phyloP scores from a whole-genome alignment of 306 rosid species.

The Glycine soja region DNA sequence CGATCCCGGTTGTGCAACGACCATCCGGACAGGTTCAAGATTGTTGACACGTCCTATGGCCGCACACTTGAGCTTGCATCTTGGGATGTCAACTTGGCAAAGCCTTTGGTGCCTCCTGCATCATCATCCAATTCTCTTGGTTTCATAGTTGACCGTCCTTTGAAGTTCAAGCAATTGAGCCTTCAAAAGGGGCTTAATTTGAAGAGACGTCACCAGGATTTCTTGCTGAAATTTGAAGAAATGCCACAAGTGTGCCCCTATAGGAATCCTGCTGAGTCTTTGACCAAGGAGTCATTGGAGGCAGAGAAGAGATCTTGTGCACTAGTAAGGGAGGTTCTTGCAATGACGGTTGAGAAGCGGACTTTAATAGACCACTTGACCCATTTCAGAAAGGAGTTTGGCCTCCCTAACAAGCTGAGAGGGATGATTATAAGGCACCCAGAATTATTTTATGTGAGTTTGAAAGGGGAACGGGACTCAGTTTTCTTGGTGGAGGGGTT shows the following conservation, averaged over 20 bases:
- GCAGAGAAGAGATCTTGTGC: conserved; percentile 94
- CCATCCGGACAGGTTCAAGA: conserved; percentile 78
- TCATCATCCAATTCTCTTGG: conserved; percentile 49
- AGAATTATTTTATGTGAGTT: conserved; percentile 83
- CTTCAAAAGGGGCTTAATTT: conserved; percentile 85
- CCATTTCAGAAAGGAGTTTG: conserved; percentile 92
- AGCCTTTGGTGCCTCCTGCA: conserved; percentile 58
- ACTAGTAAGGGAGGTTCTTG: conserved; percentile 78
- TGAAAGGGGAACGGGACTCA: conserved; percentile 85
- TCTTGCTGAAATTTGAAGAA: conserved; percentile 78
- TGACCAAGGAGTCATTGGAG: conserved; percentile 70
- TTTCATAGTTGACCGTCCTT: conserved; percentile 87
- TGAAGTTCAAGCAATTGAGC: conserved; percentile 85
- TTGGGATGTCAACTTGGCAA: conserved; percentile 73
- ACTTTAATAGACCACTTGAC: conserved; percentile 90
- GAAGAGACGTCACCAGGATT: conserved; percentile 77
- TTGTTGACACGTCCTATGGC: conserved; percentile 83
- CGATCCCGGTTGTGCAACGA: conserved; percentile 85
- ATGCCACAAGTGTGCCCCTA: conserved; percentile 83
- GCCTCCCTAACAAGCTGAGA: conserved; percentile 85
- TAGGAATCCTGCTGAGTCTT: conserved; percentile 47
- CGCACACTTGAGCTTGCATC: conserved; percentile 92
- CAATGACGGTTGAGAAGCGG: conserved; percentile 80
- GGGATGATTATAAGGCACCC: conserved; percentile 89
- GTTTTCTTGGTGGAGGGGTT: conserved; percentile 82